Evolutionary conservation across 2,329 filamentous ascomycete genomes (phyloP), one percentile per base, ranked within the genome.

Genomic region (Nemania bipapillata): DNA sequence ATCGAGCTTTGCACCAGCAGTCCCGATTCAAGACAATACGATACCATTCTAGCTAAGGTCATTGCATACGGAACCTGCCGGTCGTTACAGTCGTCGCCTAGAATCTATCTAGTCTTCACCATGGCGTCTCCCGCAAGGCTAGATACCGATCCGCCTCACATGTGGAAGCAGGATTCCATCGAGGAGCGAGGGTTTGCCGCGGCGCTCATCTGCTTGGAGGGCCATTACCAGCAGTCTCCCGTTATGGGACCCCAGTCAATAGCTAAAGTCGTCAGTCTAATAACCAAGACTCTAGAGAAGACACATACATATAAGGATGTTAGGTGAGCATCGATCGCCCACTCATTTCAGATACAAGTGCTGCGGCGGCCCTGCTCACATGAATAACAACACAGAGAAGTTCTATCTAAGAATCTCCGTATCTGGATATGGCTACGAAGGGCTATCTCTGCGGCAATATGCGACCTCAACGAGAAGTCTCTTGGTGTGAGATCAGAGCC

Each of bases 381-480:
- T 4, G 40, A 59, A 24, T 24, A 15, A n/a, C 22, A 9, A 45
- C 8, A 24, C 67, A 89, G 87, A 72, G 88, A 90, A 76, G 83
- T 84, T 2, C 79, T 91, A 45, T 87, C 88, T 4, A 85, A 85
- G 68, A 91, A 90, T 72, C 85, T 91, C 30, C 85, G 86, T 69
- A 86, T 90, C 65, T 91, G 89, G 89, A 86, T 90, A 72, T 89
- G 88, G 81, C 80, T 91, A 66, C 86, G 87, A 30, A 84, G 85
- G 66, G 88, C 89, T 70, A 89, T 91, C 74, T 85, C 83, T 20
- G 85, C 87, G 35, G 87, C 89, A 9, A 86, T 90, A 58, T 87
- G 87, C 2, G 86, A 84, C 63, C 81, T 91, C 55, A 88, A 87
- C 11, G 85, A 84, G 22, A 84, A 89, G 65, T 89, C 88, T 1